A percentile compares a stretch with the other conserved stretches of the same genome.
phyloP scores from a whole-genome alignment of 306 rosid species.

The Ochetophila trinervis region DNA sequence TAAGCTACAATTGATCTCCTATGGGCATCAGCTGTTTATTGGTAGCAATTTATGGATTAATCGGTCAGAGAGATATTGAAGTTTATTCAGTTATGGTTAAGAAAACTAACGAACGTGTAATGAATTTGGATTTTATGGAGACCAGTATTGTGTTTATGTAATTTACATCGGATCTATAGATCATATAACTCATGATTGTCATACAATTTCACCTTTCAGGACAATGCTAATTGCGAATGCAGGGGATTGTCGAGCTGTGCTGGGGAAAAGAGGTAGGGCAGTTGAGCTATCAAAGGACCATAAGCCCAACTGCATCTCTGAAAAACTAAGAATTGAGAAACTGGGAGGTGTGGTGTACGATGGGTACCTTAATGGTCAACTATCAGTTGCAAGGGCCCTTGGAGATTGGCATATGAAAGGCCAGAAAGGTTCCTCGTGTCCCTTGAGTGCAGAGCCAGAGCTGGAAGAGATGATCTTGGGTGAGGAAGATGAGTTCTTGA shows the following conservation, averaged over 20 bases:
- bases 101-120: background rate
- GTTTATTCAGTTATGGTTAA: background rate
- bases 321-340: slow-evolving; percentile 23
- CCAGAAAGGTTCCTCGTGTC: slow-evolving; percentile 19
- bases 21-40: background rate
- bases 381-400: slow-evolving; percentile 24
- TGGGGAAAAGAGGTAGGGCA: slow-evolving; percentile 31
- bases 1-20: no score
- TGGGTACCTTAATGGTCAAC: slow-evolving; percentile 28
- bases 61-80: background rate
- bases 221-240: slow-evolving; percentile 23
- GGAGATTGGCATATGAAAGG: slow-evolving; percentile 33
- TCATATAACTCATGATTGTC: background rate
- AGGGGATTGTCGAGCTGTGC: slow-evolving; percentile 30
- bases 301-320: slow-evolving; percentile 22
- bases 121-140: background rate
- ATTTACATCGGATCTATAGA: background rate
- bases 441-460: slow-evolving; percentile 25
- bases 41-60: background rate
- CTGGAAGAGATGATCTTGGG: slow-evolving; percentile 21
- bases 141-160: background rate
- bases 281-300: slow-evolving; percentile 29
- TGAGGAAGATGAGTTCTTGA: slow-evolving; percentile 30
- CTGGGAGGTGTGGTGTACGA: slow-evolving; percentile 27
- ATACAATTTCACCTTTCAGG: slow-evolving; percentile 11